Percentiles rank a stretch among this genome's conserved stretches.
phyloP scores from a whole-genome alignment of 768 basidiomycete species.

The Chalciporus piperatus region DNA sequence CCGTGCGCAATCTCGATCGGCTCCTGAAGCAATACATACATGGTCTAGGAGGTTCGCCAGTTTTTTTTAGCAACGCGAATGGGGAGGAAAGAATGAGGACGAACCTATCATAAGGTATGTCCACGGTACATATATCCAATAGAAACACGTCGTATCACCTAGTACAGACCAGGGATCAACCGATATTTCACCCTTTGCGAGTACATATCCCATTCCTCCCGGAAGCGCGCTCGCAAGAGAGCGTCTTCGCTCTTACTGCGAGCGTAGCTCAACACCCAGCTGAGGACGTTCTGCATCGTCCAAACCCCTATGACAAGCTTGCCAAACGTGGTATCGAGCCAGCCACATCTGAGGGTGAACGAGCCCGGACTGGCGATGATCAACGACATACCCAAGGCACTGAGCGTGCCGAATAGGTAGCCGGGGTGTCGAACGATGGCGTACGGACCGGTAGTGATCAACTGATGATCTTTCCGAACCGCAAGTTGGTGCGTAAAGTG shows the following conservation, averaged over 20 bases:
- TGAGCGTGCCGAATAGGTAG: conserved; percentile 27
- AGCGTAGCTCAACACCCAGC: conserved; percentile 27
- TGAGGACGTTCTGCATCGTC: conserved; percentile 24
- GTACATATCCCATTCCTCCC: conserved; percentile 24
- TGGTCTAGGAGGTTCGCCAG: too few relatives aligned
- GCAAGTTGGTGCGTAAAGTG: conserved; percentile 37
- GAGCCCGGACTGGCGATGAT: conserved; percentile 32
- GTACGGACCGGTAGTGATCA: conserved; percentile 36
- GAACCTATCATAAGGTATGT: neutral
- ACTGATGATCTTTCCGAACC: conserved; percentile 27
- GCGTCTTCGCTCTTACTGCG: conserved; percentile 28
- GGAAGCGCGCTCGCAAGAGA: conserved; percentile 20
- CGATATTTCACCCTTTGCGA: conserved; percentile 22
- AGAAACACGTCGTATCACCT: neutral
- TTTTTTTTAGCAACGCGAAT: too few relatives aligned
- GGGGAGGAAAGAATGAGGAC: too few relatives aligned
- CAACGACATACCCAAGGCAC: conserved; percentile 30
- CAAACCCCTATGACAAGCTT: conserved; percentile 24
- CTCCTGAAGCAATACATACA: too few relatives aligned
- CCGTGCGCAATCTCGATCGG: too few relatives aligned
- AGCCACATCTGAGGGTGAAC: conserved; percentile 23
- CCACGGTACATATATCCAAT: neutral
- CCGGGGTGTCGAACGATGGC: conserved; percentile 36
- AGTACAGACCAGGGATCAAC: conserved; percentile 28
- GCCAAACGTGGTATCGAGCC: conserved; percentile 23